Evolutionary conservation across 2,329 filamentous ascomycete species (phyloP).

Genomic region (Botrytis byssoidea): DNA sequence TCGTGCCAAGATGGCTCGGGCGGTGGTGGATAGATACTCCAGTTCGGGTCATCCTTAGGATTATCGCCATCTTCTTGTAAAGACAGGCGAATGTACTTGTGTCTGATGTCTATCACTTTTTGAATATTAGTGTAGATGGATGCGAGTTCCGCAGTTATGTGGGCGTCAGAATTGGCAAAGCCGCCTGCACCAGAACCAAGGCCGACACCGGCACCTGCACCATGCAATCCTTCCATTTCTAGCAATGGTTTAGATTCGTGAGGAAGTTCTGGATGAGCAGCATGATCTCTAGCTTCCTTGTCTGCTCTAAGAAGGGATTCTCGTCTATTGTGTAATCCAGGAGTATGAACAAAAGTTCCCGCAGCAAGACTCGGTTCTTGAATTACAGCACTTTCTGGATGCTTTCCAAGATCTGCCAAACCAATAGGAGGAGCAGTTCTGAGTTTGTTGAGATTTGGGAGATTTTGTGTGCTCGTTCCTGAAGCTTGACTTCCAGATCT

Average conservation of each 20-base stretch:
- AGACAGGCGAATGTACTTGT: slow-evolving; percentile 85
- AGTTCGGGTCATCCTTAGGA: slow-evolving; percentile 77
- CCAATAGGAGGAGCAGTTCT: slow-evolving; percentile 34
- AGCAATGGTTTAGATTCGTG: slow-evolving; percentile 55
- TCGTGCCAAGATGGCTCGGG: slow-evolving; percentile 88
- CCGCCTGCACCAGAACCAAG: slow-evolving; percentile 60
- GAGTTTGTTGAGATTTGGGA: slow-evolving; percentile 27
- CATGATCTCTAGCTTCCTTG: slow-evolving; percentile 43
- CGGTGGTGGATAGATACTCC: slow-evolving; percentile 87
- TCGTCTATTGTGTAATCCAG: slow-evolving; percentile 23
- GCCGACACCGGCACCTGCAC: slow-evolving; percentile 57
- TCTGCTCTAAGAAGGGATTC: slow-evolving; percentile 36
- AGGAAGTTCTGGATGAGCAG: slow-evolving; percentile 50
- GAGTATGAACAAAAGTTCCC: slow-evolving; percentile 12
- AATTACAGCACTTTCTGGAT: slow-evolving; percentile 36
- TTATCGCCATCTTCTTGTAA: slow-evolving; percentile 81
- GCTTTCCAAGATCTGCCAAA: slow-evolving; percentile 35
- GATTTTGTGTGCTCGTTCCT: slow-evolving; percentile 28
- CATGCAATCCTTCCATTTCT: slow-evolving; percentile 54
- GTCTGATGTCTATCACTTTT: slow-evolving; percentile 79
- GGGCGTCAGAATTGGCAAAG: slow-evolving; percentile 69
- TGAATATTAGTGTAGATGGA: slow-evolving; percentile 90
- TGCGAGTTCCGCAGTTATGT: slow-evolving; percentile 79
- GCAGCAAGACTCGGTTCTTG: slow-evolving; percentile 34
- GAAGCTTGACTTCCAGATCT: slow-evolving; percentile 36